These are phyloP conservation scores for Halenospora varia DNA, from an alignment of 495 filamentous ascomycete genomes.

Conservation along the genomic window DNA sequence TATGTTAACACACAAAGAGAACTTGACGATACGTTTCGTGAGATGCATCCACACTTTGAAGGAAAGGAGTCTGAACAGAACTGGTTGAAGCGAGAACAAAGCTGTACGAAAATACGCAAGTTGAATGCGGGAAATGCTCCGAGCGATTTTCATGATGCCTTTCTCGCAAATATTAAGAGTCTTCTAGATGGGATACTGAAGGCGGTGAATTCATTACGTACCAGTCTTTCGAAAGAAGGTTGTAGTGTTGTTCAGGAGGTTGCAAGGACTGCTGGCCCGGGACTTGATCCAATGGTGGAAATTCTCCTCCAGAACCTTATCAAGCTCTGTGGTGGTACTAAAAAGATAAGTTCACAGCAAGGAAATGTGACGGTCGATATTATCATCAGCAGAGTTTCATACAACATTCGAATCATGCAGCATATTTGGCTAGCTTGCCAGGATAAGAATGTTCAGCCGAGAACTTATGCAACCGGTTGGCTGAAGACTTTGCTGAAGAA, in stretches of 20 bases:
- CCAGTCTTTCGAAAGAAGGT: constrained; percentile 81
- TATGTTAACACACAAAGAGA: constrained; percentile 79
- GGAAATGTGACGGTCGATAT: constrained; percentile 72
- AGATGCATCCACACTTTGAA: constrained; percentile 79
- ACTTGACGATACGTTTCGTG: constrained; percentile 74
- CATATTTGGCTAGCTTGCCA: constrained; percentile 75
- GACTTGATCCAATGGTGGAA: constrained; percentile 85
- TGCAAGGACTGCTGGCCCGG: constrained; percentile 68
- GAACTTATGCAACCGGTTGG: constrained; percentile 78
- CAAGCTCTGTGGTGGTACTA: constrained; percentile 80
- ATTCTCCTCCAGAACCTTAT: constrained; percentile 84
- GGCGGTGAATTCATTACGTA: constrained; percentile 77
- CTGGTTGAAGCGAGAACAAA: constrained; percentile 82
- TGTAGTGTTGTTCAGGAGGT: constrained; percentile 84
- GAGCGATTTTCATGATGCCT: constrained; percentile 66
- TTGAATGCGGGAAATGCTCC: constrained; percentile 82
- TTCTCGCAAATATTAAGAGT: constrained; percentile 62
- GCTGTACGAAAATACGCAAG: constrained; percentile 65
- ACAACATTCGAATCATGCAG: constrained; percentile 72
- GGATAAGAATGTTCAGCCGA: constrained; percentile 87
- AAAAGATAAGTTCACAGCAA: constrained; percentile 81
- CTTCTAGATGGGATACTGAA: constrained; percentile 89
- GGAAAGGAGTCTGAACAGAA: constrained; percentile 89
- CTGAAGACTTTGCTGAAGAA: constrained; percentile 74
- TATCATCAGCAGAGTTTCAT: constrained; percentile 74